Evolutionary conservation across 2,329 filamentous ascomycete genomes (phyloP).

Genomic region (Phyllosticta capitalensis): DNA sequence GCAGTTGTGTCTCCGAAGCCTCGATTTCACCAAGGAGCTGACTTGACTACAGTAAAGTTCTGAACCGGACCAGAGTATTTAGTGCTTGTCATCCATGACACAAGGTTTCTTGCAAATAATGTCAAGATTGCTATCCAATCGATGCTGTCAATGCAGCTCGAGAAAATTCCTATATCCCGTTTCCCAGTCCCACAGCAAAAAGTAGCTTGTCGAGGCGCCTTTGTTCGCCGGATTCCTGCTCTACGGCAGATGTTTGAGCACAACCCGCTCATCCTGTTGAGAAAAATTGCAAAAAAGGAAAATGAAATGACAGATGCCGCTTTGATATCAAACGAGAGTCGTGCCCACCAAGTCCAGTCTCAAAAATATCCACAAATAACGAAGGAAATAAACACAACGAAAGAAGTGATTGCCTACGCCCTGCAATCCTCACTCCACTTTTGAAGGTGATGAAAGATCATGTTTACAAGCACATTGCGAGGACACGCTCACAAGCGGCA

Average conservation of each 20-base stretch:
- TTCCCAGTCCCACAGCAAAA: not conserved
- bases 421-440: not conserved
- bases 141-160: not conserved
- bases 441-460: not conserved
- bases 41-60: not conserved
- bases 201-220: not conserved
- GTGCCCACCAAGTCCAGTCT: conserved; percentile 4
- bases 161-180: not conserved
- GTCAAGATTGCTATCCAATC: not conserved
- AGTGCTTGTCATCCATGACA: too few relatives aligned
- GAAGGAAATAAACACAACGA: conserved; percentile 3
- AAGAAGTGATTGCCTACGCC: not conserved
- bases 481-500: conserved; percentile 24
- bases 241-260: not conserved
- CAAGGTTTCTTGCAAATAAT: not conserved
- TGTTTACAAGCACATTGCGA: conserved; percentile 23
- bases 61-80: too few relatives aligned
- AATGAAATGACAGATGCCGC: not conserved
- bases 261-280: not conserved
- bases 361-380: conserved; percentile 8
- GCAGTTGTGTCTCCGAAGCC: too few relatives aligned
- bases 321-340: conserved; percentile 10
- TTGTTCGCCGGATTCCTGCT: not conserved
- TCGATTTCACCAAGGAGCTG: not conserved
- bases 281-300: not conserved